Evolutionary conservation across 2,329 filamentous ascomycete genomes (phyloP).

Genomic region (Remersonia thermophila): DNA sequence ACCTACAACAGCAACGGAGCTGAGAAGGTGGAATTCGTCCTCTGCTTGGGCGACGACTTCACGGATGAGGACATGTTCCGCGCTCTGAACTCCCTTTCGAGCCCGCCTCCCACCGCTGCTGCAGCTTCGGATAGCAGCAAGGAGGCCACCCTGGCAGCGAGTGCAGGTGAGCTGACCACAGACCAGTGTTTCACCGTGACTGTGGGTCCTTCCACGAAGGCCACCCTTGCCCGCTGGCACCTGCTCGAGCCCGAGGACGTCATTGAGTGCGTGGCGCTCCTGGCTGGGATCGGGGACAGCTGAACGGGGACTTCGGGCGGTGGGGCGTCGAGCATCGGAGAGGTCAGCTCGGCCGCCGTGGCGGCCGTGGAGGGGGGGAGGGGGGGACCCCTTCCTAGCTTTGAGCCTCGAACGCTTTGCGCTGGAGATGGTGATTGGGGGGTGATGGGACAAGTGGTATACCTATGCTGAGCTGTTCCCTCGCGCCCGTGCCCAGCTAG

Average conservation of each 20-base stretch:
- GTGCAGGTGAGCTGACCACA: slow-evolving; percentile 25
- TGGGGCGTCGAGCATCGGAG: slow-evolving; percentile 31
- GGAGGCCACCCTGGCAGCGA: no score
- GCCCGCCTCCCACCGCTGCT: slow-evolving; percentile 14
- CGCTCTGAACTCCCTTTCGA: slow-evolving; percentile 51
- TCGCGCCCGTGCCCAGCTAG: no score
- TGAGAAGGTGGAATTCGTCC: slow-evolving; percentile 64
- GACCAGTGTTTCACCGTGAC: slow-evolving; percentile 81
- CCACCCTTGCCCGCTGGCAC: slow-evolving; percentile 83
- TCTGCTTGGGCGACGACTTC: slow-evolving; percentile 90
- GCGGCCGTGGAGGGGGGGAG: slow-evolving; percentile 41
- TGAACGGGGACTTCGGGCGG: slow-evolving; percentile 20
- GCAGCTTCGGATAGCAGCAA: no score
- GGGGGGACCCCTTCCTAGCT: no score
- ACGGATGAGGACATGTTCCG: slow-evolving; percentile 98
- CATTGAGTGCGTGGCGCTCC: slow-evolving; percentile 52
- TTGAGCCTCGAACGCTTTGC: no score
- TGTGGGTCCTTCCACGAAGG: slow-evolving; percentile 82
- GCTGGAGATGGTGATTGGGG: no score
- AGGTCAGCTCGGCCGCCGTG: slow-evolving; percentile 46
- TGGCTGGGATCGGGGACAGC: slow-evolving; percentile 33
- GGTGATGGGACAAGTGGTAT: no score
- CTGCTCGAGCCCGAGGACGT: slow-evolving; percentile 81
- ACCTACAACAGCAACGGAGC: slow-evolving; percentile 46
- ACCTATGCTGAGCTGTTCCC: no score